Base-by-base conservation (phyloP, 2,329 filamentous ascomycete species). In the Aspergillus awamori region DNA sequence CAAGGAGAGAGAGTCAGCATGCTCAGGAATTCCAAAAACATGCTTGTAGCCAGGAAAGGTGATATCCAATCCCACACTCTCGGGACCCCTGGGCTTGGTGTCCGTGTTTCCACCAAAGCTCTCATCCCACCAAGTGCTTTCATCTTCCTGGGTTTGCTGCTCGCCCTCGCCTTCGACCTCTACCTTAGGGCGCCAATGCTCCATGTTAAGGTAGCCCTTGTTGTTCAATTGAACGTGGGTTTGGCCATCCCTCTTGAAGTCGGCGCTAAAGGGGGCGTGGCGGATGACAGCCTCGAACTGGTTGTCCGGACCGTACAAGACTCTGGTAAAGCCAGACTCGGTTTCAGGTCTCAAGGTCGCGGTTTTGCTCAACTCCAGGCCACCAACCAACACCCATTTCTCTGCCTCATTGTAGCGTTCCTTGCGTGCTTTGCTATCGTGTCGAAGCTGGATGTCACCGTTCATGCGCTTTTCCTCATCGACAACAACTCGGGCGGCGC, bases 51-150 rank as follows among this genome's bases (percentile, higher is more conserved):
- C 93, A 1, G 91, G 87, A 77, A 99, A 99, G 0, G 90, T 89
- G 69, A 99, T 94, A 73, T 99, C 95, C 61, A 99, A 79, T 13
- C 87, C 93, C 48, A 99, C 84, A 73, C 93, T 95, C 78, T 99
- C 95, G 0, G 95, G 95, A 1, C 95, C 95, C 71, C 88, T 88
- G n/a, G 95, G 94, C 79, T 99, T 99, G 5, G 89, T 87, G 76
- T 99, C 95, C 0, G 93, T 98, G 75, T 95, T 96, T 63, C 94
- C 93, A 65, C 94, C 94, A 76, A 99, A 99, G 0, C 85, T 87
- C 80, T 99, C 95, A 6, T 99, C 95, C 95, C 95, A 99, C 92
- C 93, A 97, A 3, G 93, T 97, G 78, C 89, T 90, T 74, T 97
- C 91, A 66, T 82, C 83, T 10, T 79, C 70, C 38, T 75, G 72